A percentile compares a stretch with the other conserved stretches of the same genome.
phyloP scores from a whole-genome alignment of 140 eudicot genomes.

The Artemisia princeps region DNA sequence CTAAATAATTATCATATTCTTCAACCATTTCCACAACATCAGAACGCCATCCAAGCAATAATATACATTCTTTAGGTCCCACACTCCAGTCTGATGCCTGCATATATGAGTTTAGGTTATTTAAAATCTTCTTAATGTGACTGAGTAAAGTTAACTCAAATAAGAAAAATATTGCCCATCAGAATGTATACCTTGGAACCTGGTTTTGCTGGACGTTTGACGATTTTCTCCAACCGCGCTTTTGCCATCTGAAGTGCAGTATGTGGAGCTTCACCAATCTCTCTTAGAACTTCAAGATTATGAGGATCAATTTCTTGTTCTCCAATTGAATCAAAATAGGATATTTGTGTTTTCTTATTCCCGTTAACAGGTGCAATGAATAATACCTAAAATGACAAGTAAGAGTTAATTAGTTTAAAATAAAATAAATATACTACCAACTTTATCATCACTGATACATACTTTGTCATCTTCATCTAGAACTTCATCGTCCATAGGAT shows the following conservation, averaged over 20 bases:
- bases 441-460: constrained; percentile 24
- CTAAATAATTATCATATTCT: constrained; percentile 85
- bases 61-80: constrained; percentile 79
- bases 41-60: constrained; percentile 93
- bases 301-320: constrained; percentile 39
- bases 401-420: not conserved
- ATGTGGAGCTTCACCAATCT: constrained; percentile 35
- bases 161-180: not conserved
- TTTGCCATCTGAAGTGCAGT: constrained; percentile 42
- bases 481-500: constrained; percentile 81
- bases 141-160: constrained; percentile 9
- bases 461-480: constrained; percentile 76
- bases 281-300: constrained; percentile 31
- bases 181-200: constrained; percentile 64
- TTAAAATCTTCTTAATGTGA: not conserved
- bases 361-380: constrained; percentile 75
- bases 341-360: constrained; percentile 48
- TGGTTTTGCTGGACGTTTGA: constrained; percentile 56
- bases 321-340: constrained; percentile 36
- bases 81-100: constrained; percentile 72
- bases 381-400: constrained; percentile 43
- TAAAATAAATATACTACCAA: not conserved
- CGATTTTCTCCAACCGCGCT: constrained; percentile 47
- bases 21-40: constrained; percentile 79
- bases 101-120: constrained; percentile 19